Percentiles rank a stretch among this genome's conserved stretches.
Evolutionary conservation across 140 eudicot species (phyloP).

Genomic region (Cichorium intybus): DNA sequence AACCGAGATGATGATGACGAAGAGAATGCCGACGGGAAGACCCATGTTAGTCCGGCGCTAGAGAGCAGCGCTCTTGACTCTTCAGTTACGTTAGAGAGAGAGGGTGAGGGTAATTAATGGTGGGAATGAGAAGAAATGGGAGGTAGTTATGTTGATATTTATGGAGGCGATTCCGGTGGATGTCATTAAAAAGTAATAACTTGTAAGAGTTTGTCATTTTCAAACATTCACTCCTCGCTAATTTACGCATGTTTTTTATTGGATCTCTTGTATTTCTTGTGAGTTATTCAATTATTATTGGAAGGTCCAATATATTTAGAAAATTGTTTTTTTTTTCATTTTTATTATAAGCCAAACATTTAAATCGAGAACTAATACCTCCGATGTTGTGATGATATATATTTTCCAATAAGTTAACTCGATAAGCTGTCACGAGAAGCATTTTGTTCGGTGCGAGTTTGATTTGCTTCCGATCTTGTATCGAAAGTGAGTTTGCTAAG

Average conservation of each 20-base stretch:
- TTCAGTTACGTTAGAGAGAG: not conserved
- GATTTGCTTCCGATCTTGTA: no score
- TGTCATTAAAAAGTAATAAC: constrained; percentile 10
- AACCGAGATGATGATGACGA: constrained; percentile 21
- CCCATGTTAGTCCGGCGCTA: constrained; percentile 32
- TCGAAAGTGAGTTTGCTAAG: no score
- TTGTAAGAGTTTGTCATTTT: not conserved
- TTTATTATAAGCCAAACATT: no score
- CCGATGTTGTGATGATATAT: no score
- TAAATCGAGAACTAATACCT: no score
- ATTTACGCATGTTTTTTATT: not conserved
- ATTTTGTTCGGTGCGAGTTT: no score
- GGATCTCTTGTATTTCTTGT: no score
- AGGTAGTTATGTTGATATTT: constrained; percentile 47
- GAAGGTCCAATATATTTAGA: no score
- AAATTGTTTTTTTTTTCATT: not conserved
- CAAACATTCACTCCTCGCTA: not conserved
- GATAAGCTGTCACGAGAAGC: no score
- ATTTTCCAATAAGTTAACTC: no score
- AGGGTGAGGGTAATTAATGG: not conserved
- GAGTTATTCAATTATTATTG: no score
- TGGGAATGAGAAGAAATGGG: constrained; percentile 32
- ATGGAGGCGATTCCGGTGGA: constrained; percentile 38
- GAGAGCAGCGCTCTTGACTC: not conserved
- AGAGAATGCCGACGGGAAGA: constrained; percentile 33